These are phyloP conservation scores for Fraxinus latifolia DNA, from an alignment of 305 asterid species.

Conservation along the genomic window DNA sequence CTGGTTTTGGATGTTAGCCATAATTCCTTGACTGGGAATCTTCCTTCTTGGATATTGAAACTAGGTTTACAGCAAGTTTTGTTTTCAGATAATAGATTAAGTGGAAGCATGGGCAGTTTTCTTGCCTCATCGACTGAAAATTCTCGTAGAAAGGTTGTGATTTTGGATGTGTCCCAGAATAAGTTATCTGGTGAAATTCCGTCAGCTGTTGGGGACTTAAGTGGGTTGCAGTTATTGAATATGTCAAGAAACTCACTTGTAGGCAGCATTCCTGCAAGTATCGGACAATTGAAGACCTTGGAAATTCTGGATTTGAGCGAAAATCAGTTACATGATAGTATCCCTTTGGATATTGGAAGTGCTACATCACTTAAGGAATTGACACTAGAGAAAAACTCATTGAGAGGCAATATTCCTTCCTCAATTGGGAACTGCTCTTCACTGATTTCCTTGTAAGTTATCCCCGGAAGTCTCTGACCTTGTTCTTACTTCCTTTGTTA, in stretches of 20 bases:
- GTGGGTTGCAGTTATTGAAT: constrained; percentile 49
- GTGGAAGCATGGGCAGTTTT: constrained; percentile 48
- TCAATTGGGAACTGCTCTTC: constrained; percentile 58
- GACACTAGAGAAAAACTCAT: constrained; percentile 51
- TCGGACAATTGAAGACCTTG: constrained; percentile 50
- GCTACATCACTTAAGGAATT: constrained; percentile 52
- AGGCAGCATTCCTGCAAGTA: constrained; percentile 50
- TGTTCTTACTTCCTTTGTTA: neutral
- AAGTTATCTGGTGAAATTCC: constrained; percentile 56
- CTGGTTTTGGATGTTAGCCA: constrained; percentile 55
- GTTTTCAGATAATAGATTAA: constrained; percentile 55
- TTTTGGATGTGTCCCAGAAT: constrained; percentile 69
- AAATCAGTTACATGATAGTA: constrained; percentile 67
- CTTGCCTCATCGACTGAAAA: constrained; percentile 44
- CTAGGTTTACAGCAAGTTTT: constrained; percentile 56
- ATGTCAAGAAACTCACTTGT: constrained; percentile 46
- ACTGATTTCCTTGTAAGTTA: constrained; percentile 65
- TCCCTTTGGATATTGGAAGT: constrained; percentile 73
- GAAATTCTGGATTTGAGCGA: constrained; percentile 60
- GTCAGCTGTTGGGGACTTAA: constrained; percentile 46
- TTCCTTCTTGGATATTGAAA: constrained; percentile 63
- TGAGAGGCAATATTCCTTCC: constrained; percentile 58
- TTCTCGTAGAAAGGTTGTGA: constrained; percentile 51
- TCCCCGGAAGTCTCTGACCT: constrained; percentile 12
- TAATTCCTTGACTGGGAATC: constrained; percentile 51